These are phyloP conservation scores for Hymenoscyphus infarciens DNA, from an alignment of 2,329 filamentous ascomycete genomes.

Conservation along the genomic window DNA sequence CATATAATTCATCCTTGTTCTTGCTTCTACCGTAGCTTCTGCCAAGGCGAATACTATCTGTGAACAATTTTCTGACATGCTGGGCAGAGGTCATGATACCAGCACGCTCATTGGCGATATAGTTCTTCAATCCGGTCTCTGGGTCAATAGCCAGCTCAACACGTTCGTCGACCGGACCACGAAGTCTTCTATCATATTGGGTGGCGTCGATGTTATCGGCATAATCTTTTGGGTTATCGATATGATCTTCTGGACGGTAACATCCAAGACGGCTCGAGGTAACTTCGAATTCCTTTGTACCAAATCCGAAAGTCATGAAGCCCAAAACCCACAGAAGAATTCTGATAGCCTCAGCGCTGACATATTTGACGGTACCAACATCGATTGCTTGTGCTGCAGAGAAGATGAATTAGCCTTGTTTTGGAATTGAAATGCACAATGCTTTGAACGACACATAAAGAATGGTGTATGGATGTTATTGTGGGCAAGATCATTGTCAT, in stretches of 20 bases:
- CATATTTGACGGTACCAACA: slow-evolving; percentile 85
- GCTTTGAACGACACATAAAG: background rate
- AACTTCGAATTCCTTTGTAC: slow-evolving; percentile 81
- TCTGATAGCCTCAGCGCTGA: slow-evolving; percentile 86
- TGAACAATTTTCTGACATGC: slow-evolving; percentile 71
- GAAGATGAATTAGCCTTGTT: slow-evolving; percentile 14
- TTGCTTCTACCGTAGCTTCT: slow-evolving; percentile 64
- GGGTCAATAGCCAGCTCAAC: slow-evolving; percentile 77
- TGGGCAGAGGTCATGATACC: slow-evolving; percentile 79
- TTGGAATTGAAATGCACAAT: background rate
- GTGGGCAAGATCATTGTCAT: background rate
- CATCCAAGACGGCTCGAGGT: slow-evolving; percentile 74
- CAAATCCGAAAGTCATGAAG: slow-evolving; percentile 84
- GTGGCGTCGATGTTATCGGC: slow-evolving; percentile 84
- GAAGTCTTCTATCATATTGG: slow-evolving; percentile 74
- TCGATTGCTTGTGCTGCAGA: slow-evolving; percentile 75
- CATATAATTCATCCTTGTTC: slow-evolving; percentile 75
- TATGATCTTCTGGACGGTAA: slow-evolving; percentile 80
- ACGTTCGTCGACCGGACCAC: slow-evolving; percentile 75
- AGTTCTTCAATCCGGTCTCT: slow-evolving; percentile 80
- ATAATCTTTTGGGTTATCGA: slow-evolving; percentile 77
- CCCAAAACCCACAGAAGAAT: slow-evolving; percentile 85
- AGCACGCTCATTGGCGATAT: slow-evolving; percentile 80
- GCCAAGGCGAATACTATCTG: slow-evolving; percentile 72
- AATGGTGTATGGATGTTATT: no score